Conservation (phyloP, 768 basidiomycete species). For the Tricholoma hemisulphureum region DNA sequence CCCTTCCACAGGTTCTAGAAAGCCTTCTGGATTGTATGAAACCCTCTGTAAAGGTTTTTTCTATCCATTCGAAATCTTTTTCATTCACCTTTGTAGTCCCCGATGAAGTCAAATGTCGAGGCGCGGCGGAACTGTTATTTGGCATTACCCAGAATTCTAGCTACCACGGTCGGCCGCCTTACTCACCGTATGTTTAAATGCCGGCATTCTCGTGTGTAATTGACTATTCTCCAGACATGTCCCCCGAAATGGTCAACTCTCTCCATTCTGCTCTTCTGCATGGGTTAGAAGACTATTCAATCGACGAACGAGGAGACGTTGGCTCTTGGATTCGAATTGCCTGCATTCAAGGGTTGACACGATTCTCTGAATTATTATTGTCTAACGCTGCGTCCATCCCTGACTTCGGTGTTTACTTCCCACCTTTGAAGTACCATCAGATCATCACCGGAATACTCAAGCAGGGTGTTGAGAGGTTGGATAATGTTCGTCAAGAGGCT, state of each 20-base stretch:
- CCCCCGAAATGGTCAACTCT: slow-evolving; percentile 41
- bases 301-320: slow-evolving; percentile 93
- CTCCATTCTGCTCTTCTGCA: slow-evolving; percentile 57
- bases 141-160: slow-evolving; percentile 42
- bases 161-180: slow-evolving; percentile 25
- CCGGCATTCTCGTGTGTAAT: not conserved
- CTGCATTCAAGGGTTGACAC: slow-evolving; percentile 65
- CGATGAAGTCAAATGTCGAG: slow-evolving; percentile 45
- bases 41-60: slow-evolving; percentile 44
- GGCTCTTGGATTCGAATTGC: slow-evolving; percentile 92
- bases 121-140: slow-evolving; percentile 52
- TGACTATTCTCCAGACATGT: slow-evolving; percentile 42
- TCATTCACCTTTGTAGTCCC: slow-evolving; percentile 18
- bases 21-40: slow-evolving; percentile 64
- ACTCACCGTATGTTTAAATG: slow-evolving; percentile 14
- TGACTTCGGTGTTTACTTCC: slow-evolving; percentile 58
- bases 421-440: slow-evolving; percentile 53
- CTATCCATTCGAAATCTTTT: slow-evolving; percentile 2
- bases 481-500: slow-evolving; percentile 83
- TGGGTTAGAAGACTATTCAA: slow-evolving; percentile 89
- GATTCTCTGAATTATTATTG: slow-evolving; percentile 52
- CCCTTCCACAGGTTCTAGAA: slow-evolving; percentile 49
- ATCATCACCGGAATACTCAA: slow-evolving; percentile 72
- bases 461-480: slow-evolving; percentile 87
- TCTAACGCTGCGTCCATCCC: slow-evolving; percentile 38